phyloP scores from a whole-genome alignment of 305 asterid genomes.

The Petunia hybrid region DNA sequence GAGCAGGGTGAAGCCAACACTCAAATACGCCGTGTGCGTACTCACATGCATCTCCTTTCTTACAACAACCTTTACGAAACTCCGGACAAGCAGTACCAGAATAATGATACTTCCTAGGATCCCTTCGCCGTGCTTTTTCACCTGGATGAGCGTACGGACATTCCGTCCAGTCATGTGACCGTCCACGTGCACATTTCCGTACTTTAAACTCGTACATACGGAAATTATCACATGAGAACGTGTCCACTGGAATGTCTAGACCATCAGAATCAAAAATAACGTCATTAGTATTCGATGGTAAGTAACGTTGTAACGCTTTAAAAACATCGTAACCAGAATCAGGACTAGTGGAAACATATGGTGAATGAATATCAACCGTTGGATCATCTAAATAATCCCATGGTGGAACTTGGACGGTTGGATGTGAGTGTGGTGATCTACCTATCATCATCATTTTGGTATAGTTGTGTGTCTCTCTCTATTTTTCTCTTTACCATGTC shows the following conservation, averaged over 20 bases:
- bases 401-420: slow-evolving; percentile 64
- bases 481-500: slow-evolving; percentile 32
- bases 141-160: slow-evolving; percentile 95
- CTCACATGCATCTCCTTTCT: slow-evolving; percentile 85
- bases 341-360: slow-evolving; percentile 37
- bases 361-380: slow-evolving; percentile 55
- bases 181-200: slow-evolving; percentile 71
- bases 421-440: slow-evolving; percentile 55
- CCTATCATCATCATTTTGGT: slow-evolving; percentile 64
- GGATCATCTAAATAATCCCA: slow-evolving; percentile 66
- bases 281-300: slow-evolving; percentile 67
- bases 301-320: slow-evolving; percentile 73
- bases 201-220: slow-evolving; percentile 93
- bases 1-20: slow-evolving; percentile 97
- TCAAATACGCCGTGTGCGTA: slow-evolving; percentile 94
- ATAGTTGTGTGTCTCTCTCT: not conserved
- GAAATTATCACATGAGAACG: slow-evolving; percentile 85
- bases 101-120: slow-evolving; percentile 70
- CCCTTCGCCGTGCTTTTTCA: slow-evolving; percentile 92
- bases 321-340: slow-evolving; percentile 48
- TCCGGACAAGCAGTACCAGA: slow-evolving; percentile 87
- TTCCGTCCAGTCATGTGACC: slow-evolving; percentile 97
- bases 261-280: slow-evolving; percentile 43
- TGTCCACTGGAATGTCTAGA: slow-evolving; percentile 73
- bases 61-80: slow-evolving; percentile 71